Conservation (phyloP, 78 protist species). For the Creolimax fragrantissima region DNA sequence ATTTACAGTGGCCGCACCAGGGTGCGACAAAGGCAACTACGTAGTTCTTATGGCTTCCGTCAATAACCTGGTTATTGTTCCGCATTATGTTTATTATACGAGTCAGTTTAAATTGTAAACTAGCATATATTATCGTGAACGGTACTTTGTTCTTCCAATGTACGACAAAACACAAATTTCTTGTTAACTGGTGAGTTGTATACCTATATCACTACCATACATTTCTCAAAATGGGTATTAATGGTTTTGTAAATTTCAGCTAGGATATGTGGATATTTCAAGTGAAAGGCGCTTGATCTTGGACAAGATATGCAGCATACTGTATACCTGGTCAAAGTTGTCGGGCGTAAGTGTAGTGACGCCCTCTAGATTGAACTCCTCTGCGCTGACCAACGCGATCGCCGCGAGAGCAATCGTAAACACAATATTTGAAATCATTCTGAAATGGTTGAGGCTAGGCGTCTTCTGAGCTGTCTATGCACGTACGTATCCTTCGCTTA, state of each 20-base stretch:
- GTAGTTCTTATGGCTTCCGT: neutral
- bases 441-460: too few species aligned
- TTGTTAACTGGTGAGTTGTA: too few species aligned
- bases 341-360: neutral
- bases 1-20: slow-evolving; percentile 14
- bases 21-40: slow-evolving; percentile 5
- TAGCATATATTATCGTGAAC: neutral
- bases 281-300: neutral
- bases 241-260: neutral
- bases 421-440: too few species aligned
- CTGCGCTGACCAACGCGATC: too few species aligned
- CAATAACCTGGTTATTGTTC: neutral
- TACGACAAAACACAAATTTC: too few species aligned
- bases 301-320: neutral
- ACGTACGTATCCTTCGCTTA: too few species aligned
- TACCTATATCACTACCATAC: too few species aligned
- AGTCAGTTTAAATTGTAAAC: neutral
- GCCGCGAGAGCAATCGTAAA: too few species aligned
- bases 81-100: neutral
- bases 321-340: neutral
- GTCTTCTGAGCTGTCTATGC: too few species aligned
- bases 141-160: neutral
- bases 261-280: neutral
- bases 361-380: neutral
- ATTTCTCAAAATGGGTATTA: neutral